These are phyloP conservation scores for Camelina laxa DNA, from an alignment of 345 rosid genomes.

Conservation along the genomic window DNA sequence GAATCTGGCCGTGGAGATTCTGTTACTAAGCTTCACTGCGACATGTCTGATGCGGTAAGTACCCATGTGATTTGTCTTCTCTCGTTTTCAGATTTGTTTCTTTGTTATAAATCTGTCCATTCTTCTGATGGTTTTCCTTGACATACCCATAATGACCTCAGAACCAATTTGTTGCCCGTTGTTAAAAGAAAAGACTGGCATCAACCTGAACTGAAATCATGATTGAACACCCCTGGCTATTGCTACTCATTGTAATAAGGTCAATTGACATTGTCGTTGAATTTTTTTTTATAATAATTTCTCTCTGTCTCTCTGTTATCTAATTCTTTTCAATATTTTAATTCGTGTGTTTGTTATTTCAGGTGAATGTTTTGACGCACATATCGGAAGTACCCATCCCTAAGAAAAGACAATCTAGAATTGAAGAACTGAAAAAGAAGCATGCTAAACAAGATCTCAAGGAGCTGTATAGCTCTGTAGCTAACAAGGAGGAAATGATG, in stretches of 20 bases:
- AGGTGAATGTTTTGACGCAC: constrained; percentile 80
- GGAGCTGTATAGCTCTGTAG: constrained; percentile 50
- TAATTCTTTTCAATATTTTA: not conserved
- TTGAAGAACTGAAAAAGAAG: constrained; percentile 48
- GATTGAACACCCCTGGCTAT: not conserved
- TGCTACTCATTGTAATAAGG: not conserved
- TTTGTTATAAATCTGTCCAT: not conserved
- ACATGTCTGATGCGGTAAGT: constrained; percentile 87
- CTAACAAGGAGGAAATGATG: constrained; percentile 31
- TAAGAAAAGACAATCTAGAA: not conserved
- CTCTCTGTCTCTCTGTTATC: too few relatives aligned
- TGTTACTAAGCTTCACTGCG: constrained; percentile 88
- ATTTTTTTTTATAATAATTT: not conserved
- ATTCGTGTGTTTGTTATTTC: not conserved
- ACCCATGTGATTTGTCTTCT: constrained; percentile 3
- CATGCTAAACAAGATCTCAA: constrained; percentile 60
- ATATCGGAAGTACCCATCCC: constrained; percentile 49
- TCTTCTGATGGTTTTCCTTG: constrained; percentile 1
- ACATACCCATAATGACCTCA: constrained; percentile 12
- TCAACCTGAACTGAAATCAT: not conserved
- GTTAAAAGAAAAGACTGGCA: too few relatives aligned
- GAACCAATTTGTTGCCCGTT: too few relatives aligned
- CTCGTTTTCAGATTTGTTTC: not conserved
- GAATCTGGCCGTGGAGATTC: constrained; percentile 90
- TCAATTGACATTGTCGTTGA: too few relatives aligned